Base-by-base conservation (phyloP, 2,329 filamentous ascomycete genomes). In the Colletotrichum zoysiae region DNA sequence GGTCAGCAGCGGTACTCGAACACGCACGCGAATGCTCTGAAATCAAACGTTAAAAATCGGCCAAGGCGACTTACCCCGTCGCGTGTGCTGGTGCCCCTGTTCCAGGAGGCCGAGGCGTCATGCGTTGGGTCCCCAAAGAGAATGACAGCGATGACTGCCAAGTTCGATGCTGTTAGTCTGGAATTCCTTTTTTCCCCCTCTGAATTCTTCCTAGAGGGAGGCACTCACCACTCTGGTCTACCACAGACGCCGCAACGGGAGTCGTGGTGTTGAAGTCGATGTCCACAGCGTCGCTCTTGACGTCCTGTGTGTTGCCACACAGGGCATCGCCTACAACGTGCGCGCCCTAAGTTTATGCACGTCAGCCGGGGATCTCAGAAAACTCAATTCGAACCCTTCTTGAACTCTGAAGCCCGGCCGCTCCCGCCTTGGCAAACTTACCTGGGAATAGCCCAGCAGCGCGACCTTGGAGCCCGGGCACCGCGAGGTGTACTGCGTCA, bases 111-210 rank as follows among this genome's bases (percentile, higher is more conserved):
- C 65, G 80, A 79, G 76, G 77, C 76, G 72, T 79, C 76, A 76
- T 83, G 81, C 69, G 80, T 81, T 26, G 83, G 83, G 76, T 85
- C 83, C 58, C 83, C 83, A 62, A 84, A 83, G 63, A 83, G 73
- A 56, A 82, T 74, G 70, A 83, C 77, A 35, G 82, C 82, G 66
- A 83, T 79, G 50, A 85, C 83, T 84, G 63, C n/a, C n/a, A 12
- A 12, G 6, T 26, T 57, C 59, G 57, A 40, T 50, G 61, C 58
- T 20, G 4, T 76, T 67, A 78, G 74, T 23, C 38, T 38, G 8
- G 18, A 38, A 18, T 7, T 5, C 16, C 0, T 18, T 18, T 5
- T 18, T 0, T 20, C 2, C 16, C 42, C 6, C 8, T 11, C 30
- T 30, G 3, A 5, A 30, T n/a, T 12, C 14, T 18, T 20, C n/a